Base-by-base conservation (phyloP, 495 filamentous ascomycete genomes). In the Talaromyces adpressus region DNA sequence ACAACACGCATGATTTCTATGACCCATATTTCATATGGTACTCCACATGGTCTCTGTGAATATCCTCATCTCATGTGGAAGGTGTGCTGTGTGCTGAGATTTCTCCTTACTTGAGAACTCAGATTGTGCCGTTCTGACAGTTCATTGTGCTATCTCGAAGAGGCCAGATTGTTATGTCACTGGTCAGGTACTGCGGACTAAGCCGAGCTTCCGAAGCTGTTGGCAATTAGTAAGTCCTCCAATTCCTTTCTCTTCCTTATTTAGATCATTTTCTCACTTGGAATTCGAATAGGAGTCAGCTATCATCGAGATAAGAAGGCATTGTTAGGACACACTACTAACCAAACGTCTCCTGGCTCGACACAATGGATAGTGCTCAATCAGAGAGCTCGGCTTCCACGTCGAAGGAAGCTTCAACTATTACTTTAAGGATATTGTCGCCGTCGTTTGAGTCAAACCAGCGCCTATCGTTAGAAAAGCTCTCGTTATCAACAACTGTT, bases 371-470 rank as follows among this genome's bases (percentile, higher is more conserved):
- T 16, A 18, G 3, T 22, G 14, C 60, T 25, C 22, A 20, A 27
- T 3, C 57, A 22, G 57, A 25, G 36, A 7, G 22, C 36, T 61
- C 41, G 39, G 59, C 3, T 61, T 23, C 59, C 25, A 25, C 45
- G 39, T 29, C 61, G 16, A 34, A 16, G 29, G 62, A 39, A 32
- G 18, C 27, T 6, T 23, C 27, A 65, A 70, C 51, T 63, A 73
- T 90, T 65, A 83, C 80, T 30, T 73, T 92, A 30, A 79, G 88
- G 66, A 76, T 91, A 51, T 66, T 91, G 9, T 90, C 87, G 65
- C 88, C 87, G 3, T 86, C 86, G 1, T 68, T 79, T 32, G 82
- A 84, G 25, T 77, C 86, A 53, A 77, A 79, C 3, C 77, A 77
- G 29, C 81, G 79, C 6, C 71, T 89, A 41, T 78, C 78, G 18